Percentiles rank a stretch among this genome's conserved stretches.
Evolutionary conservation across 495 filamentous ascomycete genomes (phyloP).

Genomic region (Trichodelitschia bisporula): DNA sequence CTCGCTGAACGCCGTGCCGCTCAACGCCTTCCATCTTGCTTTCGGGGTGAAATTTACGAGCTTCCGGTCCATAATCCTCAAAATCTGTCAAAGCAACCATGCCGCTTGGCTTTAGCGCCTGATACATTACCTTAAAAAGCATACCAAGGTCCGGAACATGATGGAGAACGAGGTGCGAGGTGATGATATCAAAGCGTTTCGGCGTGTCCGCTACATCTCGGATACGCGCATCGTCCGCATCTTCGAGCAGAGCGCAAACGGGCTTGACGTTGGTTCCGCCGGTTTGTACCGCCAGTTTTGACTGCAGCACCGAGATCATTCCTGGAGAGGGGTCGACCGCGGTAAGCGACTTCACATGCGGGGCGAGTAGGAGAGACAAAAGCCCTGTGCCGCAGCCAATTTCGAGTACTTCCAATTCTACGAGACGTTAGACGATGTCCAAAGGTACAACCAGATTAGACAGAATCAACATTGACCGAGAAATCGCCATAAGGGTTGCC

Average conservation of each 20-base stretch:
- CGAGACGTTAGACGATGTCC: too few species aligned
- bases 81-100: constrained; percentile 28
- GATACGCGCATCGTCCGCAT: constrained; percentile 8
- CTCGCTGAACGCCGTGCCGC: constrained; percentile 23
- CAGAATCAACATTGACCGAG: background rate
- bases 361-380: constrained; percentile 23
- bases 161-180: constrained; percentile 27
- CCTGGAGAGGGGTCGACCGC: constrained; percentile 26
- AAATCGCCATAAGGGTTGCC: background rate
- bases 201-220: constrained; percentile 8
- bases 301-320: constrained; percentile 19
- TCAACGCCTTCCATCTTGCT: constrained; percentile 26
- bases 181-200: constrained; percentile 22
- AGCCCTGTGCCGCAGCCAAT: constrained; percentile 33
- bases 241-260: constrained; percentile 7
- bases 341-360: constrained; percentile 16
- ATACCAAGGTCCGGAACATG: constrained; percentile 24
- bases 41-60: constrained; percentile 24
- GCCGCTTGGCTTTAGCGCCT: constrained; percentile 20
- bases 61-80: constrained; percentile 28
- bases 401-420: constrained; percentile 23
- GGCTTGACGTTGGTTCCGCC: constrained; percentile 10
- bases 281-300: constrained; percentile 14
- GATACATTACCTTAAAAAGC: constrained; percentile 17
- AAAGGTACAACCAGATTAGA: background rate